phyloP scores from a whole-genome alignment of 495 filamentous ascomycete genomes.

The Terfezia claveryi region DNA sequence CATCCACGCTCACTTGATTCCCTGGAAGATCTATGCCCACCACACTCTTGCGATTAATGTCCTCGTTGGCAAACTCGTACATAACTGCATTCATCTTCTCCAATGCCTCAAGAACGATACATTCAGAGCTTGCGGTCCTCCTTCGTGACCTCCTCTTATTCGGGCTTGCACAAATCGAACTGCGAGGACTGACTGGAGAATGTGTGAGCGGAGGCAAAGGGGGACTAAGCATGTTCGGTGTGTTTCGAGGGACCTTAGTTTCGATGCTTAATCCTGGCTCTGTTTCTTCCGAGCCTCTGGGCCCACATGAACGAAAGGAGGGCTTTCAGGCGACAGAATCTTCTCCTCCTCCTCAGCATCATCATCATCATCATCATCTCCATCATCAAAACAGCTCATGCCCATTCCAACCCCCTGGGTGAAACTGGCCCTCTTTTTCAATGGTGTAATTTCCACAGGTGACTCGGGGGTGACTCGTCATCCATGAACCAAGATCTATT shows the following conservation, averaged over 20 bases:
- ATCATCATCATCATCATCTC: not conserved
- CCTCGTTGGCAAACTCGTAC: not conserved
- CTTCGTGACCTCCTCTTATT: slow-evolving; percentile 9
- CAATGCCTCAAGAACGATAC: slow-evolving; percentile 14
- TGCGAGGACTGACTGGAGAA: not conserved
- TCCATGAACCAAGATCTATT: not conserved
- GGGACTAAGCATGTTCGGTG: not conserved
- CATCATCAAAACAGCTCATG: not conserved
- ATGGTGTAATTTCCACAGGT: not conserved
- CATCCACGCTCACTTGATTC: not conserved
- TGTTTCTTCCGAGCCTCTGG: not conserved
- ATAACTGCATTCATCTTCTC: slow-evolving; percentile 10
- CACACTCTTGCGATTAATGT: not conserved
- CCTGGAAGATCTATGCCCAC: not conserved
- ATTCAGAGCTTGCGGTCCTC: slow-evolving; percentile 17
- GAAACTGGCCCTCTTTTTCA: not conserved
- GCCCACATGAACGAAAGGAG: not conserved
- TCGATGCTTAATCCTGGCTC: not conserved
- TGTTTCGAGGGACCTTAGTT: not conserved
- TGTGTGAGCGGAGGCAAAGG: too few species aligned
- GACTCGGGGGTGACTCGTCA: not conserved
- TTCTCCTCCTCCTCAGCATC: not conserved
- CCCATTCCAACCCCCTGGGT: not conserved
- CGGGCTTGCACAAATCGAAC: not conserved
- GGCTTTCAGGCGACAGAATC: not conserved